These are phyloP conservation scores for Zymoseptoria pseudotritici DNA, from an alignment of 2,329 filamentous ascomycete species.

Conservation along the genomic window DNA sequence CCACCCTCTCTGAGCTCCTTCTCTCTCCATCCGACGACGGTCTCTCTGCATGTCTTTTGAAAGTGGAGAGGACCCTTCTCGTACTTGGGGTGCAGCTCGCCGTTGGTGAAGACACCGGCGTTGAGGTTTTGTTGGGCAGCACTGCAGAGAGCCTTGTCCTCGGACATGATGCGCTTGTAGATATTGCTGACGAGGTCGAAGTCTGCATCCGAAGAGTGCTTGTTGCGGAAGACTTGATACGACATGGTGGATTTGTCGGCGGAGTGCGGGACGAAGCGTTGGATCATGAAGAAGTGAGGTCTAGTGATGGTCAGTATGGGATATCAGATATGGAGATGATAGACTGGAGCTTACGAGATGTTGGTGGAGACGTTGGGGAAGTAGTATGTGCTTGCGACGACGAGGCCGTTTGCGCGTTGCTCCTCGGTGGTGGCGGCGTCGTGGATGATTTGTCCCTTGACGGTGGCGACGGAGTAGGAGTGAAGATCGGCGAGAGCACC, in stretches of 20 bases:
- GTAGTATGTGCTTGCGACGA: conserved; percentile 42
- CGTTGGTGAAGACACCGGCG: conserved; percentile 54
- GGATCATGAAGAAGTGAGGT: conserved; percentile 58
- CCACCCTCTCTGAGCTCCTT: not conserved
- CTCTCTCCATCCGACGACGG: conserved; percentile 29
- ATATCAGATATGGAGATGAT: not conserved
- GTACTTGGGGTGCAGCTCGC: conserved; percentile 54
- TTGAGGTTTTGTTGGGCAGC: conserved; percentile 55
- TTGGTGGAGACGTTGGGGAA: conserved; percentile 48
- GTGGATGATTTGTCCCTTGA: conserved; percentile 46
- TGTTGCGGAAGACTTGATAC: conserved; percentile 58
- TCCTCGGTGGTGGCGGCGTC: conserved; percentile 39
- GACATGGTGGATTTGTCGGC: conserved; percentile 48
- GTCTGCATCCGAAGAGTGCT: conserved; percentile 50
- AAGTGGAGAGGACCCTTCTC: conserved; percentile 53
- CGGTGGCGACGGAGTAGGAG: conserved; percentile 47
- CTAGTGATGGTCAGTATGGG: conserved; percentile 25
- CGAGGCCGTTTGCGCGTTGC: conserved; percentile 43
- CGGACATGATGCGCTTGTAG: conserved; percentile 57
- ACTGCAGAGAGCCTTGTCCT: conserved; percentile 57
- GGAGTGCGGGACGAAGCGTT: conserved; percentile 52
- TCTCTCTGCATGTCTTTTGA: conserved; percentile 45
- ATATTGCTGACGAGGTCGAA: conserved; percentile 52
- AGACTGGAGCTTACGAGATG: conserved; percentile 38
- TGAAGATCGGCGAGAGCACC: conserved; percentile 50